Evolutionary conservation across 1,284 basidiomycete genomes (phyloP), one percentile per base, ranked within the genome.

Genomic region (Pseudozyma flocculosa): DNA sequence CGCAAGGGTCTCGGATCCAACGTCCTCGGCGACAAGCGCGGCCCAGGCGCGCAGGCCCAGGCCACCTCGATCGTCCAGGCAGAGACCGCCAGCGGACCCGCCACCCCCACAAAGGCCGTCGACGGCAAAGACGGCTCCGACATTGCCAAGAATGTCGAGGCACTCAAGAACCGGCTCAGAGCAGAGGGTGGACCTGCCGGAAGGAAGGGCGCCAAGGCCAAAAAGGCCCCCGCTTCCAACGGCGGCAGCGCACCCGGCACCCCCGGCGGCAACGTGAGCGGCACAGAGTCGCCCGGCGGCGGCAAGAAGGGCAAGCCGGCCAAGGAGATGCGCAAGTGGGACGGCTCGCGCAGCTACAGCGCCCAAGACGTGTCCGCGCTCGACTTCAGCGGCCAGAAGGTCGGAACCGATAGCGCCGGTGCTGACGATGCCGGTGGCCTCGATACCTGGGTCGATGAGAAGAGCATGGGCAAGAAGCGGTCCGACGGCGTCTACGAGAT

Each of bases 241-340:
- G 53, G 46, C 69, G 86, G 87, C 37, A 85, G 84, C 72, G 78
- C 82, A 55, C 63, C 63, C 3, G 62, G 56, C 23, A 61, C 54
- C 81, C 61, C 60, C 2, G 46, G 22, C 26, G 45, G 50, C 15
- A 43, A 61, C 45, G 53, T 52, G n/a, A 56, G 65, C 38, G 50
- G 61, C 4, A 53, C 54, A 18, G 58, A 60, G 23, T 62, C 63
- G 11, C 63, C 66, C 3, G 30, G 19, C 10, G 50, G 60, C 15
- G 58, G 63, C 22, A 76, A 75, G 67, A 85, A 73, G 66, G 86
- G 86, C 77, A 79, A 78, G 37, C 86, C 83, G 63, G 77, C 85
- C 5, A 97, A 97, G 80, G 78, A 83, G 19, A 89, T 89, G 79
- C 86, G 94, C 40, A 95, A 91, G 80, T 98, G 94, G 94, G 91